These are phyloP conservation scores for Parascedosporium putredinis DNA, from an alignment of 2,329 filamentous ascomycete species.

Conservation along the genomic window DNA sequence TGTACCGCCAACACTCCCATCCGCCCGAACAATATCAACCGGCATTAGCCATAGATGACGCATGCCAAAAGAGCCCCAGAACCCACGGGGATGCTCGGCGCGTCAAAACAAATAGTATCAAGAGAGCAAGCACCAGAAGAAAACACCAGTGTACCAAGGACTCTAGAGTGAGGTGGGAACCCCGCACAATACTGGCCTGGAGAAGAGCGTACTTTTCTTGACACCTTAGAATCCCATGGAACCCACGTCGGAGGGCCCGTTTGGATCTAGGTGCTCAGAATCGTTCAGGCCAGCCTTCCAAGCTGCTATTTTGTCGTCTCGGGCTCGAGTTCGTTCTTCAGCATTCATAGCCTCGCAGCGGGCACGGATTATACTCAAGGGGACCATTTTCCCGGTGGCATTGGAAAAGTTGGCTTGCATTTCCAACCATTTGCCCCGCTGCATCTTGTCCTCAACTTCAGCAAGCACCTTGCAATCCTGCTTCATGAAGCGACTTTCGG, in stretches of 20 bases:
- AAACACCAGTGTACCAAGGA: too few species aligned
- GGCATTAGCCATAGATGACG: too few species aligned
- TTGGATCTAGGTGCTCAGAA: conserved; percentile 9
- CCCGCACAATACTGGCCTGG: too few species aligned
- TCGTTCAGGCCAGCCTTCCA: conserved; percentile 7
- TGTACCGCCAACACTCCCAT: too few species aligned
- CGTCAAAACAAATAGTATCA: too few species aligned
- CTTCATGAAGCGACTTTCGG: conserved; percentile 17
- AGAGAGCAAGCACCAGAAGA: too few species aligned
- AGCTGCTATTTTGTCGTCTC: conserved; percentile 8
- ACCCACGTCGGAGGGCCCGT: background rate
- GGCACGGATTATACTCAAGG: conserved; percentile 24
- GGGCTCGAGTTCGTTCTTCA: conserved; percentile 9
- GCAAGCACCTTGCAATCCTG: conserved; percentile 26
- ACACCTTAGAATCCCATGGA: background rate
- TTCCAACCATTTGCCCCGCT: conserved; percentile 26
- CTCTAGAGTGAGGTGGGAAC: too few species aligned
- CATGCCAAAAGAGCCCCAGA: too few species aligned
- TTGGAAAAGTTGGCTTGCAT: conserved; percentile 35
- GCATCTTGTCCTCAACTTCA: conserved; percentile 22
- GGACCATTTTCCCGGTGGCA: conserved; percentile 29
- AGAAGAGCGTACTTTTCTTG: too few species aligned
- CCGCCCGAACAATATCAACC: too few species aligned
- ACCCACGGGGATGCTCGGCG: too few species aligned
- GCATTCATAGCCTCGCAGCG: conserved; percentile 22